Conservation (phyloP, 495 filamentous ascomycete species). For the Evernia prunastri region DNA sequence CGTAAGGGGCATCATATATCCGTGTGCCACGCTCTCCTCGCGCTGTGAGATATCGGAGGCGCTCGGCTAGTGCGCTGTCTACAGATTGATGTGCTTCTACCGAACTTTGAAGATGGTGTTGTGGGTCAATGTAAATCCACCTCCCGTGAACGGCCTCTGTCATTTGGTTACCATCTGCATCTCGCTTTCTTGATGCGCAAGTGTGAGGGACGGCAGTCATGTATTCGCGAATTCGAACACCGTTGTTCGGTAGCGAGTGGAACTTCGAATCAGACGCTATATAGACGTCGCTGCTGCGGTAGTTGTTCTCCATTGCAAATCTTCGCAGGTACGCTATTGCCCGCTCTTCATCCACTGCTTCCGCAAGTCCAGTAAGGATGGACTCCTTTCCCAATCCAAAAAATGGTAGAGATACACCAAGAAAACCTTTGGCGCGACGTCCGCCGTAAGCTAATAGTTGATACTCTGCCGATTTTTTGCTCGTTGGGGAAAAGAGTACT, state of each 20-base stretch:
- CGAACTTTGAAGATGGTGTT: not conserved
- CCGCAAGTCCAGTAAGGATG: constrained; percentile 8
- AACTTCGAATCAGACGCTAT: not conserved
- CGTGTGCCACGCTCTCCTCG: not conserved
- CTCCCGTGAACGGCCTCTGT: not conserved
- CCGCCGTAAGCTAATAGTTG: constrained; percentile 11
- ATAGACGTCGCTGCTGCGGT: not conserved
- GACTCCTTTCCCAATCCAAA: constrained; percentile 6
- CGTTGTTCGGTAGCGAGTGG: not conserved
- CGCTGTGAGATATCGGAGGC: not conserved
- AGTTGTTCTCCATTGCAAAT: not conserved
- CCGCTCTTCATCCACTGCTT: constrained; percentile 7
- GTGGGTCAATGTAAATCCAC: not conserved
- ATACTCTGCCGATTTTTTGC: not conserved
- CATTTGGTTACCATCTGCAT: constrained; percentile 3
- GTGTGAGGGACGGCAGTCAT: constrained; percentile 14
- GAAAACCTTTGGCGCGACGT: constrained; percentile 7
- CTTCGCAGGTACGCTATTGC: constrained; percentile 10
- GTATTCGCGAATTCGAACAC: not conserved
- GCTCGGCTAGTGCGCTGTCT: not conserved
- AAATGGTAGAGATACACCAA: constrained; percentile 8
- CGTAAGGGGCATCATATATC: not conserved
- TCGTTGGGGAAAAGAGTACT: not conserved
- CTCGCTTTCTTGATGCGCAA: constrained; percentile 10
- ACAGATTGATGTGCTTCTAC: not conserved